Evolutionary conservation across 768 basidiomycete species (phyloP).

Genomic region (Suillus paluster): DNA sequence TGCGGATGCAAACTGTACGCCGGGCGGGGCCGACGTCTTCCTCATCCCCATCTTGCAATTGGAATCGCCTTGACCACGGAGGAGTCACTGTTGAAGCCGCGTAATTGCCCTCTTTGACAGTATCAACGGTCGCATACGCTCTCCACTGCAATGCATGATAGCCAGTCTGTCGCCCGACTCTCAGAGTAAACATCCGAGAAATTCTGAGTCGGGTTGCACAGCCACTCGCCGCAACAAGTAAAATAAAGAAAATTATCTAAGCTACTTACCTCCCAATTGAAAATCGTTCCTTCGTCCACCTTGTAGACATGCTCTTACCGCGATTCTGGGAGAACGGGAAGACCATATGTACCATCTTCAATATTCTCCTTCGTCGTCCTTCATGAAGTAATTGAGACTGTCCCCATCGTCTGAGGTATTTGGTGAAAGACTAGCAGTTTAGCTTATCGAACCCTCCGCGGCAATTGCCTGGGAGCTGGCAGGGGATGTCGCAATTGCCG

Average conservation of each 20-base stretch:
- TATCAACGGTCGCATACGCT: slow-evolving; percentile 1
- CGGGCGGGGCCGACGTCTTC: slow-evolving; percentile 5
- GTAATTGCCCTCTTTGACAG: neutral
- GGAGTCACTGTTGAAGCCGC: neutral
- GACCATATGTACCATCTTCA: slow-evolving; percentile 66
- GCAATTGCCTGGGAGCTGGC: slow-evolving; percentile 31
- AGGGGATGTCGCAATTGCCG: slow-evolving; percentile 79
- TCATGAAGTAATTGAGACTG: slow-evolving; percentile 82
- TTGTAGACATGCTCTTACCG: slow-evolving; percentile 53
- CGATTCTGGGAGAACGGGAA: slow-evolving; percentile 70
- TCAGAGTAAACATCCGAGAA: slow-evolving; percentile 21
- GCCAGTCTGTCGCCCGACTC: slow-evolving; percentile 13
- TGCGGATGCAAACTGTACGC: slow-evolving; percentile 43
- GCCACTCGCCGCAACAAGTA: slow-evolving; percentile 13
- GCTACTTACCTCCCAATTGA: too few relatives aligned
- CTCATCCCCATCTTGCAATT: neutral
- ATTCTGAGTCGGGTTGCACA: slow-evolving; percentile 10
- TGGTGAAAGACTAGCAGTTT: neutral
- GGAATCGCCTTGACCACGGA: slow-evolving; percentile 5
- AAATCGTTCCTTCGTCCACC: too few relatives aligned
- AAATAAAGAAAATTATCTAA: slow-evolving; percentile 18
- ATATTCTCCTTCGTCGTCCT: slow-evolving; percentile 85
- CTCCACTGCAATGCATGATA: slow-evolving; percentile 11
- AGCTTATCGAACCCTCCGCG: neutral
- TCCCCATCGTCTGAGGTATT: slow-evolving; percentile 79